phyloP scores from a whole-genome alignment of 2,329 filamentous ascomycete species.

The Sclerotiophoma versabilis region DNA sequence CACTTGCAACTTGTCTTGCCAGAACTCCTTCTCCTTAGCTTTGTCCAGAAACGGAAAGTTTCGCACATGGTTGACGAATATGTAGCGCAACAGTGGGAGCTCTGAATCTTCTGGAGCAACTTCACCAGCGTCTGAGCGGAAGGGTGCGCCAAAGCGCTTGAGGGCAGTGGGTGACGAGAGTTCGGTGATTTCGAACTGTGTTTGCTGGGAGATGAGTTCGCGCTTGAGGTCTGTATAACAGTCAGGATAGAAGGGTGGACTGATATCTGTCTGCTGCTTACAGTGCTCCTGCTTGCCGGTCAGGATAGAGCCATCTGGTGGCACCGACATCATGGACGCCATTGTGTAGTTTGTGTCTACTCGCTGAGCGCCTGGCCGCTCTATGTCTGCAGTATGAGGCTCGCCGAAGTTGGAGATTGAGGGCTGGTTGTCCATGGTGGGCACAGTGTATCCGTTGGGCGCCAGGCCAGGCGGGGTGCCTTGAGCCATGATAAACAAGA shows the following conservation, averaged over 20 bases:
- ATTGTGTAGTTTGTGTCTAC: slow-evolving; percentile 46
- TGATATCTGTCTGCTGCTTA: slow-evolving; percentile 54
- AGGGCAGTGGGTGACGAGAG: slow-evolving; percentile 94
- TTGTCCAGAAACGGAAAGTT: slow-evolving; percentile 98
- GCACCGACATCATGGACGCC: slow-evolving; percentile 54
- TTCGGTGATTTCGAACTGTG: slow-evolving; percentile 87
- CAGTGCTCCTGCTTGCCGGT: slow-evolving; percentile 99
- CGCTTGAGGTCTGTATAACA: slow-evolving; percentile 80
- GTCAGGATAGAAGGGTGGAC: slow-evolving; percentile 13
- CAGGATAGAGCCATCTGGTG: slow-evolving; percentile 68
- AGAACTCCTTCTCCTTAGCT: slow-evolving; percentile 98
- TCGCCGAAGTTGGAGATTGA: slow-evolving; percentile 29
- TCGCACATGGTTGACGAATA: slow-evolving; percentile 97
- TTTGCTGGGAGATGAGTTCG: slow-evolving; percentile 90
- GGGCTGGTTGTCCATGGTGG: slow-evolving; percentile 38
- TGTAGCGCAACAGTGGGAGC: slow-evolving; percentile 89
- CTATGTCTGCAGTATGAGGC: slow-evolving; percentile 9
- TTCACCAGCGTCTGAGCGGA: slow-evolving; percentile 90
- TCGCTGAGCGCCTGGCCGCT: slow-evolving; percentile 32
- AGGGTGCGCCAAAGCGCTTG: slow-evolving; percentile 93
- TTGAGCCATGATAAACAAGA: slow-evolving; percentile 32
- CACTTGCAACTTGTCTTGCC: slow-evolving; percentile 97
- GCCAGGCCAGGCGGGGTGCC: slow-evolving; percentile 28
- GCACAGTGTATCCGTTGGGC: slow-evolving; percentile 43
- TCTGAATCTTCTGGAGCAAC: slow-evolving; percentile 93